Conservation (phyloP, 2,329 filamentous ascomycete genomes). For the Colletotrichum sp. region DNA sequence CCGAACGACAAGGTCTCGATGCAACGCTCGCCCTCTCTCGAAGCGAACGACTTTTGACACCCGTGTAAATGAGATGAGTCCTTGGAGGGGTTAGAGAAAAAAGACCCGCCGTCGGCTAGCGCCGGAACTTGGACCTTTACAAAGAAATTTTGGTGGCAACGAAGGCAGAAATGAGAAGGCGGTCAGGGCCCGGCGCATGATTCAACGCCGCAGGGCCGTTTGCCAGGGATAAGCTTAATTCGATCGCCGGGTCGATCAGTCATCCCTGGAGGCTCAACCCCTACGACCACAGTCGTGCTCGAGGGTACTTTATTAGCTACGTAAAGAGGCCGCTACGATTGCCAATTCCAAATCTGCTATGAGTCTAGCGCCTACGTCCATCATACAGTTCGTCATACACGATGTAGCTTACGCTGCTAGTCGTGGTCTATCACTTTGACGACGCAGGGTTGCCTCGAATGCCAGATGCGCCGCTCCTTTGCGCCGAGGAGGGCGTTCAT, state of each 20-base stretch:
- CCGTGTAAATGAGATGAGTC: background rate
- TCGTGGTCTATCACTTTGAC: slow-evolving; percentile 56
- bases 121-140: background rate
- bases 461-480: slow-evolving; percentile 68
- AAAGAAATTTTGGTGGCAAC: slow-evolving; percentile 16
- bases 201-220: background rate
- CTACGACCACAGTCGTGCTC: background rate
- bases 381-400: slow-evolving; percentile 5
- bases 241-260: background rate
- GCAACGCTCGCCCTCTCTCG: background rate
- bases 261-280: background rate
- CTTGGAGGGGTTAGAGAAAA: background rate
- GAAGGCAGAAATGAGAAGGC: slow-evolving; percentile 11
- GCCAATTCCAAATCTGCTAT: background rate
- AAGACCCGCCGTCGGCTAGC: slow-evolving; percentile 14
- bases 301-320: slow-evolving; percentile 5
- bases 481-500: slow-evolving; percentile 64
- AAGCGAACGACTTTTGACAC: background rate
- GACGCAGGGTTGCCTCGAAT: slow-evolving; percentile 61
- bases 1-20: background rate
- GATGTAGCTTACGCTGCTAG: slow-evolving; percentile 1
- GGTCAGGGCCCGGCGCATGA: slow-evolving; percentile 13
- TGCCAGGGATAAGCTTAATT: slow-evolving; percentile 16
- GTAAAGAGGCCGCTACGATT: background rate
- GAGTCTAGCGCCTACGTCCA: slow-evolving; percentile 1